phyloP scores from a whole-genome alignment of 495 filamentous ascomycete genomes.

The Neurospora sp. region DNA sequence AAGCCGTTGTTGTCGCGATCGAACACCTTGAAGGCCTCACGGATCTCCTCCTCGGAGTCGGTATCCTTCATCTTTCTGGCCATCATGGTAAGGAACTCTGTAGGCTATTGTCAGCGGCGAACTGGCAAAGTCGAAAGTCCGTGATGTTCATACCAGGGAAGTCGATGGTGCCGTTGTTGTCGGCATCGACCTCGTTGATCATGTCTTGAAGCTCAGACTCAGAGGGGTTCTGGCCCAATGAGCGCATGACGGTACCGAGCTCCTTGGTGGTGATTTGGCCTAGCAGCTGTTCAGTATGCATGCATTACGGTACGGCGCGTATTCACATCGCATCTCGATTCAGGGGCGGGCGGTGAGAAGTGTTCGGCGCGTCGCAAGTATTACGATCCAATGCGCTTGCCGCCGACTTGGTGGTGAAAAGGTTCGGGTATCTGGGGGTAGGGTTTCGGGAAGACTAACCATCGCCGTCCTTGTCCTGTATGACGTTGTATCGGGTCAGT shows the following conservation, averaged over 20 bases:
- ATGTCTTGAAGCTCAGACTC: conserved; percentile 99
- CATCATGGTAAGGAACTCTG: conserved; percentile 99
- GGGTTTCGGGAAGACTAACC: conserved; percentile 55
- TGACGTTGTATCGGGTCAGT: conserved; percentile 11
- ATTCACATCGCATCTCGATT: neutral
- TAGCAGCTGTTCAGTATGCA: conserved; percentile 30
- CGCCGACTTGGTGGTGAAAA: neutral
- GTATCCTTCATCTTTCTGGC: conserved; percentile 99
- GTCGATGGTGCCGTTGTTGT: conserved; percentile 99
- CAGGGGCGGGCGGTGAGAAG: conserved; percentile 1
- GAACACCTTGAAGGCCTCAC: conserved; percentile 69
- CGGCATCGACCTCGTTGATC: conserved; percentile 99
- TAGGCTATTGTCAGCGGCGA: conserved; percentile 18
- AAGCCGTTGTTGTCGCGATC: conserved; percentile 99
- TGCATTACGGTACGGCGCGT: neutral
- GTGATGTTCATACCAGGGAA: conserved; percentile 69
- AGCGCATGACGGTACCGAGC: conserved; percentile 97
- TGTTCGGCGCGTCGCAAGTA: neutral
- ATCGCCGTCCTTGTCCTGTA: conserved; percentile 99
- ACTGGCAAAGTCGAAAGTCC: neutral
- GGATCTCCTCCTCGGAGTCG: conserved; percentile 98
- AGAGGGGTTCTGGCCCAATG: conserved; percentile 97
- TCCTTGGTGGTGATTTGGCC: conserved; percentile 99
- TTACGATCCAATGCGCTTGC: neutral
- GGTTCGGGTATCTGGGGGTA: neutral